phyloP scores from a whole-genome alignment of 2,329 filamentous ascomycete species.

The Claviceps digitariae region DNA sequence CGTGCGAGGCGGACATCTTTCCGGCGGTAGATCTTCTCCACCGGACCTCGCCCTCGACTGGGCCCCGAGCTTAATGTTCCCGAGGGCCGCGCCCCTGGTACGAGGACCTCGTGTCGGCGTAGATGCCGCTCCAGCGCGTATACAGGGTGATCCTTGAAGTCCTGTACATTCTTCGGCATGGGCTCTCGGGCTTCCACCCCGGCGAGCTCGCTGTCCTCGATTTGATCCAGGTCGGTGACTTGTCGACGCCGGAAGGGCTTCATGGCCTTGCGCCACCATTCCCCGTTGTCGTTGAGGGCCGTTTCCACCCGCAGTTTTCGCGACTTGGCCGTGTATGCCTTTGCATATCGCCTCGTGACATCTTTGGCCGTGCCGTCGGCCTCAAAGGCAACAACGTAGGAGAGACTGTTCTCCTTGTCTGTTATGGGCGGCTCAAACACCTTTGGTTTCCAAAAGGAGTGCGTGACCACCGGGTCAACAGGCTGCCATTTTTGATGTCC shows the following conservation, averaged over 20 bases:
- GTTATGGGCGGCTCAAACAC: constrained; percentile 72
- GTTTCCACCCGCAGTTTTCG: constrained; percentile 65
- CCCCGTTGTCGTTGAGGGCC: constrained; percentile 30
- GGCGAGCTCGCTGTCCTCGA: constrained; percentile 67
- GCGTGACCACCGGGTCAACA: constrained; percentile 72
- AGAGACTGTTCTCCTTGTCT: constrained; percentile 63
- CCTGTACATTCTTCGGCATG: constrained; percentile 74
- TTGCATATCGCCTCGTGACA: constrained; percentile 77
- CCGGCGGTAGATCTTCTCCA: constrained; percentile 74
- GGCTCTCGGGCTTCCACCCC: constrained; percentile 61
- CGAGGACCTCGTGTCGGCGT: constrained; percentile 67
- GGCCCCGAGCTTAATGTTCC: constrained; percentile 70
- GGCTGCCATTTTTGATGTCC: constrained; percentile 86
- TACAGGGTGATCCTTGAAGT: constrained; percentile 76
- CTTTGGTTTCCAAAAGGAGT: constrained; percentile 57
- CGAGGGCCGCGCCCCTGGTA: constrained; percentile 53
- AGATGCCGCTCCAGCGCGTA: constrained; percentile 80
- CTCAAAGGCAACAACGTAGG: constrained; percentile 78
- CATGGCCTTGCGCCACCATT: constrained; percentile 42
- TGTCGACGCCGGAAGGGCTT: constrained; percentile 28
- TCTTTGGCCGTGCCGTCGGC: constrained; percentile 66
- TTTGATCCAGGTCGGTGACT: constrained; percentile 57
- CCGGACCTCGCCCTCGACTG: constrained; percentile 38
- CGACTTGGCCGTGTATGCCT: constrained; percentile 84
- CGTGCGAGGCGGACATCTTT: constrained; percentile 66